phyloP scores from a whole-genome alignment of 1,284 basidiomycete genomes.

The Cryptococcus sp. region DNA sequence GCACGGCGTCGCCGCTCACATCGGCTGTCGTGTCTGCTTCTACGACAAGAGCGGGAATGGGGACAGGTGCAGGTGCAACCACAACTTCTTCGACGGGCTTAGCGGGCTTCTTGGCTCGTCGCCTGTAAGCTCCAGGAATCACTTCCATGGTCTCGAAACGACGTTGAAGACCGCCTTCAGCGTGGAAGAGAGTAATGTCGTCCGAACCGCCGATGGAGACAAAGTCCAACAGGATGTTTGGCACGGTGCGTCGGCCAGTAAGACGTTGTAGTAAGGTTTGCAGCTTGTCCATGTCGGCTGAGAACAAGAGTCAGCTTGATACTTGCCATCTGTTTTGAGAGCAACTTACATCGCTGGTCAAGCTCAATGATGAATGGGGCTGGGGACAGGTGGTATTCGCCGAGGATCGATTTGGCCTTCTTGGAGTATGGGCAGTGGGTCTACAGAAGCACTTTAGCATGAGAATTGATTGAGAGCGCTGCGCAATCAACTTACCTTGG shows the following conservation, averaged over 20 bases:
- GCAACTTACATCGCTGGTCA: slow-evolving; percentile 51
- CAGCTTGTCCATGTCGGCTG: slow-evolving; percentile 45
- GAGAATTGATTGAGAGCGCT: no score
- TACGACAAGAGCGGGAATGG: neutral
- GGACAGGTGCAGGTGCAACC: neutral
- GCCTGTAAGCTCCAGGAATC: slow-evolving; percentile 15
- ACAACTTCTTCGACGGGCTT: neutral
- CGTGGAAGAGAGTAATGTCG: slow-evolving; percentile 47
- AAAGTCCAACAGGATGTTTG: slow-evolving; percentile 53
- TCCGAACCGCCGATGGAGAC: slow-evolving; percentile 51
- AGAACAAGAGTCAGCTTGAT: neutral
- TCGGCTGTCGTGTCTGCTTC: neutral
- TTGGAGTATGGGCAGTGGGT: slow-evolving; percentile 52
- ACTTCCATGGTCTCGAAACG: slow-evolving; percentile 33
- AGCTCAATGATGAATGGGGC: slow-evolving; percentile 51
- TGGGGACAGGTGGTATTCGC: slow-evolving; percentile 39
- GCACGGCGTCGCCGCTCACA: neutral
- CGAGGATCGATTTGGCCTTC: slow-evolving; percentile 49
- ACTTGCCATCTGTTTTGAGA: neutral
- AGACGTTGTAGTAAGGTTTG: slow-evolving; percentile 46
- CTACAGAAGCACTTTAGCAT: slow-evolving; percentile 20
- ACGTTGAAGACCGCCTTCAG: slow-evolving; percentile 47
- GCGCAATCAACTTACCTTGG: slow-evolving; percentile 39
- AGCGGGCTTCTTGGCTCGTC: neutral
- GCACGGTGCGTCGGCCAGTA: slow-evolving; percentile 53